Percentiles rank a stretch among this genome's conserved stretches.
Conservation (phyloP, 139 green algal species). For the Gonium pectorale region DNA sequence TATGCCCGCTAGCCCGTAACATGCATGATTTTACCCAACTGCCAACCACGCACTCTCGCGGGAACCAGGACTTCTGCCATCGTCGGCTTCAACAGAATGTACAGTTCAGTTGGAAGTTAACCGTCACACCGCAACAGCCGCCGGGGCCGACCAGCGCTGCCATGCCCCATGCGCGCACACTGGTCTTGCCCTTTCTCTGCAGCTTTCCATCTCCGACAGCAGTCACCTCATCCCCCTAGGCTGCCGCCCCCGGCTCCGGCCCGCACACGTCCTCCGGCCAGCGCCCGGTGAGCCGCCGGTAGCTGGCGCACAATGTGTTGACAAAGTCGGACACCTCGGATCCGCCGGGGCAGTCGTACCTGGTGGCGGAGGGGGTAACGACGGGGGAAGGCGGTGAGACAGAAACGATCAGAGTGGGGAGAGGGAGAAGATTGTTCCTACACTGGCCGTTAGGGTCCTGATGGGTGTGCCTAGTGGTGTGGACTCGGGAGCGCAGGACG, state of each 20-base stretch:
- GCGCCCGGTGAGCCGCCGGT: neutral
- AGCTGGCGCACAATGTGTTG: neutral
- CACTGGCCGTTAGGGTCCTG: neutral
- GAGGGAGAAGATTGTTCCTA: neutral
- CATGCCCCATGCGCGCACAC: too few species aligned
- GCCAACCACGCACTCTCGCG: too few species aligned
- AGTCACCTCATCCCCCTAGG: too few species aligned
- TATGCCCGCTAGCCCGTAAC: too few species aligned
- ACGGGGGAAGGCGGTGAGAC: neutral
- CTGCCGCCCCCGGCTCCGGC: neutral
- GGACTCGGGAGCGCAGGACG: neutral
- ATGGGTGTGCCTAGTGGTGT: neutral
- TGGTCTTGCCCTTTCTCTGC: too few species aligned
- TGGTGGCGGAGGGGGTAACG: neutral
- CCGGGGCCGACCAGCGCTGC: too few species aligned
- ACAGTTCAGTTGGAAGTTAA: too few species aligned
- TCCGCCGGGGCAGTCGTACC: constrained; percentile 31
- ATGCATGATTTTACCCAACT: too few species aligned
- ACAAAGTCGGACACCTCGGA: constrained; percentile 13
- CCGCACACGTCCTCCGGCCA: constrained; percentile 10
- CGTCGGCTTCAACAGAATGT: too few species aligned
- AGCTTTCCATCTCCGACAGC: too few species aligned
- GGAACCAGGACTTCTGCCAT: too few species aligned
- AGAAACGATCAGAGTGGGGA: neutral
- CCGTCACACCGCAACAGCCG: too few species aligned